phyloP scores from a whole-genome alignment of 78 protist genomes.

The Pigoraptor vietnamica region DNA sequence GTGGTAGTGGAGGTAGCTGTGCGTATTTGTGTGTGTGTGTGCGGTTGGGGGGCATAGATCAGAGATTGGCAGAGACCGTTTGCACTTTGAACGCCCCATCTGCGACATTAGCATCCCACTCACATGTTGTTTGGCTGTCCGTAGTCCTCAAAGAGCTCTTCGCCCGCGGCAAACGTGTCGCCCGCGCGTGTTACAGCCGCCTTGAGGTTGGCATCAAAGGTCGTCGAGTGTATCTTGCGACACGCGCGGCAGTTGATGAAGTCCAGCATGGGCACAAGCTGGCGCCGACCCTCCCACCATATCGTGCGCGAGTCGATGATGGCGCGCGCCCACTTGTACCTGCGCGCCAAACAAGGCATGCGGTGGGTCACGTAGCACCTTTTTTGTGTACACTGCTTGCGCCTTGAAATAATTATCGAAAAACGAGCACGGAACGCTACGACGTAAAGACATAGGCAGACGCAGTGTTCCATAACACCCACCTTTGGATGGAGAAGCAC shows the following conservation, averaged over 20 bases:
- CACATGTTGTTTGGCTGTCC: not conserved
- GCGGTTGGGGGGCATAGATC: too few relatives aligned
- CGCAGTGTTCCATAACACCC: not conserved
- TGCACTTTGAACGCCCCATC: not conserved
- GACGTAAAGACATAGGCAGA: too few relatives aligned
- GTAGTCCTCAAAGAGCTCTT: not conserved
- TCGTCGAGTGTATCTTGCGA: not conserved
- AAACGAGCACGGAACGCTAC: too few relatives aligned
- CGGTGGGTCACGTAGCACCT: too few relatives aligned
- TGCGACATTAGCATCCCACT: not conserved
- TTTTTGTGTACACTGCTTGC: too few relatives aligned
- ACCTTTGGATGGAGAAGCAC: not conserved
- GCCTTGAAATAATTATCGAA: too few relatives aligned
- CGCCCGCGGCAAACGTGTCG: not conserved
- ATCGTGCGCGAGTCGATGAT: not conserved
- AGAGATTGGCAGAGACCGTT: too few relatives aligned
- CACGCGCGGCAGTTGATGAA: conserved; percentile 4
- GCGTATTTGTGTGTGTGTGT: too few relatives aligned
- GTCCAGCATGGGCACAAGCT: conserved; percentile 3
- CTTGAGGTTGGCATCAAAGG: not conserved
- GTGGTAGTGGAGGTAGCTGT: not conserved
- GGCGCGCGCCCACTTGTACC: not conserved
- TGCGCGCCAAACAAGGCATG: too few relatives aligned
- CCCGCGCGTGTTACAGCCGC: not conserved
- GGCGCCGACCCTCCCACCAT: not conserved